These are phyloP conservation scores for Umbelopsis ramanniana DNA, from an alignment of 192 early-diverging fungal species.

Conservation along the genomic window DNA sequence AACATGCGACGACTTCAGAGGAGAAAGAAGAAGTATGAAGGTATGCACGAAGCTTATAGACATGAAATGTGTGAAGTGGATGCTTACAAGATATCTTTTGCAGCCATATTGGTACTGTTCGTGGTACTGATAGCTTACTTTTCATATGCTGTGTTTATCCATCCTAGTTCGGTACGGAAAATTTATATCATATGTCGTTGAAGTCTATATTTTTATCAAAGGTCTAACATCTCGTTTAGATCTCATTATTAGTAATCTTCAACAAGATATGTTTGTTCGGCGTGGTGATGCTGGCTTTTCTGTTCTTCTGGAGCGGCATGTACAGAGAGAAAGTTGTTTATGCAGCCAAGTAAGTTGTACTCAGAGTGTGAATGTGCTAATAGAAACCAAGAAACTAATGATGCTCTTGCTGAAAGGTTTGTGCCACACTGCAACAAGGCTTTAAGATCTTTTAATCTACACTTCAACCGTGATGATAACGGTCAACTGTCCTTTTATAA, in stretches of 20 bases:
- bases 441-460: conserved; percentile 58
- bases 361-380: not conserved
- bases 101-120: conserved; percentile 38
- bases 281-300: conserved; percentile 49
- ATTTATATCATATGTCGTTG: not conserved
- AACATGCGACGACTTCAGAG: conserved; percentile 69
- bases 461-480: conserved; percentile 51
- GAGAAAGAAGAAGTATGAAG: conserved; percentile 75
- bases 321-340: conserved; percentile 60
- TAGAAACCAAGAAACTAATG: not conserved
- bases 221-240: conserved; percentile 24
- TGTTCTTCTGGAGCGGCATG: conserved; percentile 56
- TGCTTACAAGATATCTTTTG: not conserved
- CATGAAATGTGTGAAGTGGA: conserved; percentile 47
- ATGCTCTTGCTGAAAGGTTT: conserved; percentile 41
- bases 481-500: conserved; percentile 54
- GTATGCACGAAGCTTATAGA: conserved; percentile 33
- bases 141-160: conserved; percentile 54
- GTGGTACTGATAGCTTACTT: conserved; percentile 49
- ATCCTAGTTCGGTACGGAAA: conserved; percentile 50
- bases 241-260: conserved; percentile 40
- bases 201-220: not conserved
- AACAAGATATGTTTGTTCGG: conserved; percentile 43
- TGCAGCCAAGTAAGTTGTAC: conserved; percentile 53
- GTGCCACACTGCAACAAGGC: conserved; percentile 63